phyloP scores from a whole-genome alignment of 2,329 filamentous ascomycete species.

The Reticulascus tulasneorum region DNA sequence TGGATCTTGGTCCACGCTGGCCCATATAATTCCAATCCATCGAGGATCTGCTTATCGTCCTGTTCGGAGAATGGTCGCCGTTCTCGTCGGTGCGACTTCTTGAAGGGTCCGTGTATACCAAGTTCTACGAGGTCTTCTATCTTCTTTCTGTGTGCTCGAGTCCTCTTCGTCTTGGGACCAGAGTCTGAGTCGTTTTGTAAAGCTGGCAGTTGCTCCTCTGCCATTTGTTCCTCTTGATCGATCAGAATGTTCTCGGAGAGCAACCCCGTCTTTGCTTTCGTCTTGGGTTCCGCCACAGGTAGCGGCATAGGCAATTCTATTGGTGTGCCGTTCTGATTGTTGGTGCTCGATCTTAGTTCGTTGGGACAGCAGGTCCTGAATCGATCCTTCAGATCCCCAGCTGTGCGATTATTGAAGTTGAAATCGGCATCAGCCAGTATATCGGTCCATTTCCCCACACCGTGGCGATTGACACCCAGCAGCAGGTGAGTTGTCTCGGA shows the following conservation, averaged over 20 bases:
- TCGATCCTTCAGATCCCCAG: slow-evolving; percentile 62
- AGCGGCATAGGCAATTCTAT: neutral
- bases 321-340: slow-evolving; percentile 19
- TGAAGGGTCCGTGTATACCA: slow-evolving; percentile 60
- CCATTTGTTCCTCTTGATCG: slow-evolving; percentile 31
- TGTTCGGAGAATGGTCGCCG: slow-evolving; percentile 58
- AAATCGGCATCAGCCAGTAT: slow-evolving; percentile 60
- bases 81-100: slow-evolving; percentile 56
- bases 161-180: slow-evolving; percentile 41
- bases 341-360: slow-evolving; percentile 50
- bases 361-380: slow-evolving; percentile 63
- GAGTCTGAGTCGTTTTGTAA: slow-evolving; percentile 30
- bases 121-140: slow-evolving; percentile 52
- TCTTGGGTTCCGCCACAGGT: slow-evolving; percentile 24
- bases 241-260: slow-evolving; percentile 55
- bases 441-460: slow-evolving; percentile 62
- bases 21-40: slow-evolving; percentile 56
- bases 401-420: slow-evolving; percentile 56
- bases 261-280: slow-evolving; percentile 43
- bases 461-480: slow-evolving; percentile 57
- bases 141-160: slow-evolving; percentile 51
- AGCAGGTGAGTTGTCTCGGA: slow-evolving; percentile 61
- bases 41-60: slow-evolving; percentile 59
- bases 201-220: no score
- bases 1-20: slow-evolving; percentile 65